phyloP scores from a whole-genome alignment of 2,329 filamentous ascomycete species.

The Podosphaera xanthii region DNA sequence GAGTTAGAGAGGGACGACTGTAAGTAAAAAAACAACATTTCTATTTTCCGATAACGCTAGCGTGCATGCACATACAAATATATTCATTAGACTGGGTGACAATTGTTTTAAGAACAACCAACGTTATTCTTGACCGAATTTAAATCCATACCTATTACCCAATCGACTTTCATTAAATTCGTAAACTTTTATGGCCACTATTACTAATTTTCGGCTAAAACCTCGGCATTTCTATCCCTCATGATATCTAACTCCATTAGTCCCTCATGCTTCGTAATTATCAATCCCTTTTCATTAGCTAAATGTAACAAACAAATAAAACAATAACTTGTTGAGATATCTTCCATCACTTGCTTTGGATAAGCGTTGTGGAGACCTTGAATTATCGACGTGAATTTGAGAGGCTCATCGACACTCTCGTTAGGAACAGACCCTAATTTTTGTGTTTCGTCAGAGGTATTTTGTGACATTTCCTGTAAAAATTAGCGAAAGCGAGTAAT shows the following conservation, averaged over 20 bases:
- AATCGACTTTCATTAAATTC: no score
- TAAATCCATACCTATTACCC: no score
- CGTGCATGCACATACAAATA: no score
- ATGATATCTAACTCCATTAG: slow-evolving; percentile 36
- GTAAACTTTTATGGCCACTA: no score
- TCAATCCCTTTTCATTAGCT: slow-evolving; percentile 53
- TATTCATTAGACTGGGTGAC: no score
- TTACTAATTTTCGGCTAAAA: slow-evolving; percentile 17
- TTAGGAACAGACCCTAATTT: no score
- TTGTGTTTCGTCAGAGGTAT: not conserved
- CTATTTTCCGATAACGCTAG: no score
- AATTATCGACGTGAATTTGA: slow-evolving; percentile 84
- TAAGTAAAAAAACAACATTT: no score
- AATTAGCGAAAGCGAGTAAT: not conserved
- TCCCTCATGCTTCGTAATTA: slow-evolving; percentile 29
- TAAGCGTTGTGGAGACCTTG: slow-evolving; percentile 74
- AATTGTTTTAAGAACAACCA: no score
- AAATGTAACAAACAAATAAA: slow-evolving; percentile 67
- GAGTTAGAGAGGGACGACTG: no score
- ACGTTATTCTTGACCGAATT: no score
- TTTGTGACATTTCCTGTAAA: not conserved
- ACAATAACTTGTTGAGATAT: slow-evolving; percentile 82
- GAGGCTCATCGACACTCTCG: slow-evolving; percentile 18
- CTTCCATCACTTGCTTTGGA: slow-evolving; percentile 62
- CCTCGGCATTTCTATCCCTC: slow-evolving; percentile 38